phyloP scores from a whole-genome alignment of 1,284 basidiomycete species.

The Apiotrichum sp. region DNA sequence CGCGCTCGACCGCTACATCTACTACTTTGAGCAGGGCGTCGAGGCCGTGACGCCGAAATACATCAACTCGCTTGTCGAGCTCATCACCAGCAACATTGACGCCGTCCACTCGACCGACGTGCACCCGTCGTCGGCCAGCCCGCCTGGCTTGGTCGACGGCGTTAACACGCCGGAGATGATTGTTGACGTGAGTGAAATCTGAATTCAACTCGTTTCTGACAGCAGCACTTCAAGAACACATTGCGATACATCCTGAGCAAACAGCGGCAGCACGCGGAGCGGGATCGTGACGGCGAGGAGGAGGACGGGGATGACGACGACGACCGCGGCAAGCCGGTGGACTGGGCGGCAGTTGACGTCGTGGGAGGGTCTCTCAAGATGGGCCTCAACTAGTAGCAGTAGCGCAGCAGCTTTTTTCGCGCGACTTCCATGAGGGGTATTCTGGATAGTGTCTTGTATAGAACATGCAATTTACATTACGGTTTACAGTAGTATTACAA shows the following conservation, averaged over 20 bases:
- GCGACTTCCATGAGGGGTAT: neutral
- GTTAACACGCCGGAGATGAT: slow-evolving; percentile 89
- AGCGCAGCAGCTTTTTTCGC: neutral
- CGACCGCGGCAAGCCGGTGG: slow-evolving; percentile 42
- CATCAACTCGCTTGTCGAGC: slow-evolving; percentile 84
- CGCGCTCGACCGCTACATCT: slow-evolving; percentile 83
- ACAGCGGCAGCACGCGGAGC: slow-evolving; percentile 30
- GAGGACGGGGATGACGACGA: slow-evolving; percentile 25
- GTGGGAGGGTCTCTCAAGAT: slow-evolving; percentile 80
- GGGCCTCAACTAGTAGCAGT: slow-evolving; percentile 48
- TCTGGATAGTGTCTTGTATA: slow-evolving; percentile 7
- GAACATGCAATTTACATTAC: slow-evolving; percentile 2
- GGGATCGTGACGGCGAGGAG: slow-evolving; percentile 3
- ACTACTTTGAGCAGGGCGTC: slow-evolving; percentile 85
- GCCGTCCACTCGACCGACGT: slow-evolving; percentile 74
- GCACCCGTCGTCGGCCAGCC: slow-evolving; percentile 71
- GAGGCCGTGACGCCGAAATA: slow-evolving; percentile 89
- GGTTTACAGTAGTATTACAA: neutral
- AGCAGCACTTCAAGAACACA: slow-evolving; percentile 84
- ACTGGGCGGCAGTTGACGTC: slow-evolving; percentile 79
- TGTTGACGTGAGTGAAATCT: slow-evolving; percentile 33
- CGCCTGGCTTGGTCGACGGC: slow-evolving; percentile 77
- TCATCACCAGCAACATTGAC: slow-evolving; percentile 86
- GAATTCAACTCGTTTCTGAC: neutral
- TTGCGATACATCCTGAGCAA: slow-evolving; percentile 63